These are phyloP conservation scores for Fusarium setosum DNA, from an alignment of 2,329 filamentous ascomycete species.

Conservation along the genomic window DNA sequence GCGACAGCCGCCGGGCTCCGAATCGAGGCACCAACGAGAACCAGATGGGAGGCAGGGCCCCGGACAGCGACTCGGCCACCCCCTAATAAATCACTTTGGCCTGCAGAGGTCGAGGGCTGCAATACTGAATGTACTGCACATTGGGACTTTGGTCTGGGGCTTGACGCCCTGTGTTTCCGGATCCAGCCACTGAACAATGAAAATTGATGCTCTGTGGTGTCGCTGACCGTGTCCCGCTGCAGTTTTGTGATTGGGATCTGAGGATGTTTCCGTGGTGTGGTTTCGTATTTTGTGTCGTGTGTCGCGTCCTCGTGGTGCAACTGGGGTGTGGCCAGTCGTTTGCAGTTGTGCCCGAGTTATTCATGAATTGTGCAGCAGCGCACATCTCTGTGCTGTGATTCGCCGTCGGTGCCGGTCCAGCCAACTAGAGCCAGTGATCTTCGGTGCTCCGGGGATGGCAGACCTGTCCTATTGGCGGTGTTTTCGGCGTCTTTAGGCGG, in stretches of 20 bases:
- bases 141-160: neutral
- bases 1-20: constrained; percentile 15
- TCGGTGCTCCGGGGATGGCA: neutral
- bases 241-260: constrained; percentile 12
- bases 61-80: constrained; percentile 3
- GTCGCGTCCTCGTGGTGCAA: constrained; percentile 2
- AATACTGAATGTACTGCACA: too few species aligned
- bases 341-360: constrained; percentile 6
- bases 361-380: constrained; percentile 3
- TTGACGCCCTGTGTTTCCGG: neutral
- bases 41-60: constrained; percentile 11
- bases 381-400: neutral
- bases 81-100: neutral
- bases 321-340: neutral
- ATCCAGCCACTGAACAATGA: constrained; percentile 1
- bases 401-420: neutral
- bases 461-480: constrained; percentile 14
- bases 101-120: neutral
- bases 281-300: constrained; percentile 31
- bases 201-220: constrained; percentile 2
- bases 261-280: constrained; percentile 34
- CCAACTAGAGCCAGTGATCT: neutral
- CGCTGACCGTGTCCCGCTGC: constrained; percentile 14
- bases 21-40: constrained; percentile 34
- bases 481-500: constrained; percentile 3